phyloP scores from a whole-genome alignment of 1,284 basidiomycete species.

The Tilletia setariae region DNA sequence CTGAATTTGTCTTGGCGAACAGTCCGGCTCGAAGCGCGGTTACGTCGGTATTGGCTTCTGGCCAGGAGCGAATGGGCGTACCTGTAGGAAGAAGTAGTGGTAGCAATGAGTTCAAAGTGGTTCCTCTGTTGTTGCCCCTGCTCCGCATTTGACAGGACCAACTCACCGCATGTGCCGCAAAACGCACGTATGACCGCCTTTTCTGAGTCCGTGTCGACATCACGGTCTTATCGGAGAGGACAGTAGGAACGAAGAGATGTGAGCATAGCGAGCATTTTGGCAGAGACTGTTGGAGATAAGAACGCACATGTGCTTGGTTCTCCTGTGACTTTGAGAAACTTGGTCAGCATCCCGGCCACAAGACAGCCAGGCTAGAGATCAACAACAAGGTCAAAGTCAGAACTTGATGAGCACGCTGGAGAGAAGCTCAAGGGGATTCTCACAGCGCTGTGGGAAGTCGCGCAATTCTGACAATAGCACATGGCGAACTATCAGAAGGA shows the following conservation, averaged over 20 bases:
- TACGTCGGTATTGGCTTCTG: not conserved
- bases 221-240: not conserved
- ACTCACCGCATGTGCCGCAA: not conserved
- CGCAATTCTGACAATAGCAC: conserved; percentile 4
- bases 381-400: no score
- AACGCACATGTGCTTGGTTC: not conserved
- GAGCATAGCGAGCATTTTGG: no score
- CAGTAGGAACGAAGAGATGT: no score
- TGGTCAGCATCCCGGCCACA: not conserved
- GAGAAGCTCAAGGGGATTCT: not conserved
- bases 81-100: not conserved
- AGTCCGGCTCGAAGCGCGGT: not conserved
- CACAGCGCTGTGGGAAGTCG: not conserved
- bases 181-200: not conserved
- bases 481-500: not conserved
- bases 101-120: no score
- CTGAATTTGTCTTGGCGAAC: not conserved
- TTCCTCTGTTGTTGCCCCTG: no score
- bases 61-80: not conserved
- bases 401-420: no score
- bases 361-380: not conserved
- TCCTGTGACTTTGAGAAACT: not conserved
- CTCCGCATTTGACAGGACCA: no score
- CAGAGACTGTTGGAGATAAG: not conserved
- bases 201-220: not conserved